These are phyloP conservation scores for Phlebiopsis gigantea DNA, from an alignment of 768 basidiomycete genomes.

Conservation along the genomic window DNA sequence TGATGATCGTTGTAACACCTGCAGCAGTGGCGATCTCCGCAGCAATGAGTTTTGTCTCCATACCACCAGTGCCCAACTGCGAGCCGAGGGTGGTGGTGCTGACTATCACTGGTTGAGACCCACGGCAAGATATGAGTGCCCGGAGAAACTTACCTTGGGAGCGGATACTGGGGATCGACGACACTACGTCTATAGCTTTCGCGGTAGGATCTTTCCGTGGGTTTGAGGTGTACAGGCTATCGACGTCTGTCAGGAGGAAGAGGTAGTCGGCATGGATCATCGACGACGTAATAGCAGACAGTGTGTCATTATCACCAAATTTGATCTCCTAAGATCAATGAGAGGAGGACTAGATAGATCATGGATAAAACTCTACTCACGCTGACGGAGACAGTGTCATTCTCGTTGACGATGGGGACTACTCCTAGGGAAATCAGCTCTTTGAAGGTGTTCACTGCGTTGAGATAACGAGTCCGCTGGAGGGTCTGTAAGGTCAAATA, in stretches of 20 bases:
- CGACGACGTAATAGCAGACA: slow-evolving; percentile 94
- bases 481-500: background rate
- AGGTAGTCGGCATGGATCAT: slow-evolving; percentile 99
- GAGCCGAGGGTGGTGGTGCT: slow-evolving; percentile 91
- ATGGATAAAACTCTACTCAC: slow-evolving; percentile 46
- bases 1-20: slow-evolving; percentile 89
- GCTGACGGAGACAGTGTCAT: slow-evolving; percentile 96
- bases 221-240: slow-evolving; percentile 92
- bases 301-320: slow-evolving; percentile 98
- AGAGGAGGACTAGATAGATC: background rate
- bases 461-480: slow-evolving; percentile 91
- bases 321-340: slow-evolving; percentile 77
- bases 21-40: slow-evolving; percentile 96
- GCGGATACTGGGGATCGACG: slow-evolving; percentile 78
- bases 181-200: slow-evolving; percentile 73
- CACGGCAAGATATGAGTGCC: background rate
- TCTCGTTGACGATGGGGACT: slow-evolving; percentile 98
- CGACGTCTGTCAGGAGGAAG: slow-evolving; percentile 94
- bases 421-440: slow-evolving; percentile 92
- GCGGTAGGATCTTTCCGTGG: slow-evolving; percentile 87
- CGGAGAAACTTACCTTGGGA: slow-evolving; percentile 53
- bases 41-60: slow-evolving; percentile 99
- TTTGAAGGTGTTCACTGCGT: slow-evolving; percentile 93
- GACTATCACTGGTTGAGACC: slow-evolving; percentile 40
- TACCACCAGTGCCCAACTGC: slow-evolving; percentile 92